These are phyloP conservation scores for Saccharomycopsis sp. DNA, from an alignment of 805 yeast genomes.

Conservation along the genomic window DNA sequence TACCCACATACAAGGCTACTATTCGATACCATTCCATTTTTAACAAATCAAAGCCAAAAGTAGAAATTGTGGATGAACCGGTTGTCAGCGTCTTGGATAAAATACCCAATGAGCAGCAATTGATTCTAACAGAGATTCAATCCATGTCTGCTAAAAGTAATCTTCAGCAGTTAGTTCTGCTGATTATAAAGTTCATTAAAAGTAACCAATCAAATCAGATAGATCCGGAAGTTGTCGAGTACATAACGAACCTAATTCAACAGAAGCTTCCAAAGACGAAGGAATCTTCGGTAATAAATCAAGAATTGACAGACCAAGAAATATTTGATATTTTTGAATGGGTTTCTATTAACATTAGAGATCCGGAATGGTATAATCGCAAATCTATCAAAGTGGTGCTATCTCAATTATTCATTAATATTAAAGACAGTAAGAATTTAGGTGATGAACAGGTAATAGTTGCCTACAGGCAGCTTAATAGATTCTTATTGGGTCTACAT, in stretches of 20 bases:
- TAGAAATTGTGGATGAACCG: too few relatives aligned
- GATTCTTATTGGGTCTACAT: slow-evolving; percentile 4
- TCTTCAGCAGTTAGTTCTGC: too few relatives aligned
- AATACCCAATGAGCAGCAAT: too few relatives aligned
- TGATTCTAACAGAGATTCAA: too few relatives aligned
- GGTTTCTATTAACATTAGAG: not conserved
- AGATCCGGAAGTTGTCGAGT: not conserved
- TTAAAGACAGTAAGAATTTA: not conserved
- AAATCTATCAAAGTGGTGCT: not conserved
- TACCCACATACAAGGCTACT: too few relatives aligned
- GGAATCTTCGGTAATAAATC: slow-evolving; percentile 5
- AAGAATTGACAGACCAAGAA: slow-evolving; percentile 6
- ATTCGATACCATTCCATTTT: too few relatives aligned
- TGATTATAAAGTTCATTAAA: not conserved
- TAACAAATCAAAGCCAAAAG: too few relatives aligned
- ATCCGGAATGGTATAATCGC: not conserved
- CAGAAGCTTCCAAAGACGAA: not conserved
- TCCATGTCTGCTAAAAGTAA: too few relatives aligned
- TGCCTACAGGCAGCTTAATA: not conserved
- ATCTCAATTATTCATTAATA: slow-evolving; percentile 5
- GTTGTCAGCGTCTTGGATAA: too few relatives aligned
- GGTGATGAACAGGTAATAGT: not conserved
- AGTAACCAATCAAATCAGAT: not conserved
- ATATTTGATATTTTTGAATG: slow-evolving; percentile 3
- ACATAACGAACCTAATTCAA: not conserved